Conservation (phyloP, 768 basidiomycete species). For the Lactarius deliciosus region DNA sequence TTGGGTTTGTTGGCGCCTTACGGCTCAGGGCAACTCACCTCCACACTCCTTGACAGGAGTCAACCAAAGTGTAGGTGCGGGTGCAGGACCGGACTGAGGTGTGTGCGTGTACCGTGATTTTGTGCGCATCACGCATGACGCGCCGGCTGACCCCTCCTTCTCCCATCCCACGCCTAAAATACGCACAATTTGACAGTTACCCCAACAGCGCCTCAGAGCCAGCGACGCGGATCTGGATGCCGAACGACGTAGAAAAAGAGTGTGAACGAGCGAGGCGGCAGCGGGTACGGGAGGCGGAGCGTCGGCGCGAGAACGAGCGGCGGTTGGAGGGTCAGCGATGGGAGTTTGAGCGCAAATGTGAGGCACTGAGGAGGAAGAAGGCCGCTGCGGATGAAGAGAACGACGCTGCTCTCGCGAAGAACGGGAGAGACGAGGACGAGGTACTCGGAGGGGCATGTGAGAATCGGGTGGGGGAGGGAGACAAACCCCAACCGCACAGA, state of each 20-base stretch:
- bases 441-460: not conserved
- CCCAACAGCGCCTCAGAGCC: not conserved
- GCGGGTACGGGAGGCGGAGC: not conserved
- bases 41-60: not conserved
- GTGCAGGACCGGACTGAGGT: conserved; percentile 5
- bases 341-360: conserved; percentile 9
- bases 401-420: not conserved
- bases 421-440: not conserved
- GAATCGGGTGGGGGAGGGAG: not conserved
- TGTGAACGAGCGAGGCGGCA: too few relatives aligned
- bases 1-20: not conserved
- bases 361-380: conserved; percentile 11
- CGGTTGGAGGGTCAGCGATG: conserved; percentile 17
- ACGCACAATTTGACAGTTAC: not conserved
- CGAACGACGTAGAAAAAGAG: not conserved
- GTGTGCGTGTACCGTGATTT: not conserved
- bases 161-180: not conserved
- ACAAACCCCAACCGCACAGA: not conserved
- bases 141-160: not conserved
- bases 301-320: conserved; percentile 3
- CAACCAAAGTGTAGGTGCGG: not conserved
- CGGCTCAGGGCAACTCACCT: not conserved
- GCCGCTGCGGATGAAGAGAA: conserved; percentile 4
- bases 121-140: not conserved
- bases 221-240: not conserved